Base-by-base conservation (phyloP, 495 filamentous ascomycete genomes). In the Sordaria brevicollis region DNA sequence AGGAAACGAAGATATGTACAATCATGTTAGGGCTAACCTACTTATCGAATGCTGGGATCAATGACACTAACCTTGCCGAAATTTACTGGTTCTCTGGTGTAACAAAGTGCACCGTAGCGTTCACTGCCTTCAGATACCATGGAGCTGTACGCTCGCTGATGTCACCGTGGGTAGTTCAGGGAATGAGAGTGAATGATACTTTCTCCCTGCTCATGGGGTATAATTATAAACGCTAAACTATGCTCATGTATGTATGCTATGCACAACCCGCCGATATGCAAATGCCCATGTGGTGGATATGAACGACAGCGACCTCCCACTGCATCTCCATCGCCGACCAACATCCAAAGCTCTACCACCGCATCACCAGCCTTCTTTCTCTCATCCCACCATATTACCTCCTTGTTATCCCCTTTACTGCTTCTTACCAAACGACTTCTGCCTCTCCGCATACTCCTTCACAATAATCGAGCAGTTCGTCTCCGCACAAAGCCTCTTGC, bases 401-500 rank as follows among this genome's bases (percentile, higher is more conserved):
- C 68, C 33, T 74, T n/a, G 25, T 13, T 5, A 15, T 19, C 35
- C 38, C 67, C 17, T n/a, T 21, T 68, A 65, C 25, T 38, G 74
- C 25, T 39, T 72, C 77, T 83, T 84, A 6, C 71, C 73, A 77
- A 87, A 86, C 7, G 81, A 82, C 80, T 87, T 89, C 78, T 91
- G 89, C 73, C 85, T 77, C 21, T 91, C 81, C 41, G 84, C 85
- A 80, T 89, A 95, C 72, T 98, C 92, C 76, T 89, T 89, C 68
- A 97, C 89, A 17, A 94, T 81, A 43, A 98, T 75, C 10, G 89
- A 84, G 79, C 95, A 99, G 71, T 82, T 85, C 11, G 94, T 85
- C 81, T 99, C 94, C 71, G 91, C 85, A 81, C 95, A 99, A 54
- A 99, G 83, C 71, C 89, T 86, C 83, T 89, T 93, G 74, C 91